Evolutionary conservation across 2,329 filamentous ascomycete species (phyloP).

Genomic region (Colletotrichum sp.): DNA sequence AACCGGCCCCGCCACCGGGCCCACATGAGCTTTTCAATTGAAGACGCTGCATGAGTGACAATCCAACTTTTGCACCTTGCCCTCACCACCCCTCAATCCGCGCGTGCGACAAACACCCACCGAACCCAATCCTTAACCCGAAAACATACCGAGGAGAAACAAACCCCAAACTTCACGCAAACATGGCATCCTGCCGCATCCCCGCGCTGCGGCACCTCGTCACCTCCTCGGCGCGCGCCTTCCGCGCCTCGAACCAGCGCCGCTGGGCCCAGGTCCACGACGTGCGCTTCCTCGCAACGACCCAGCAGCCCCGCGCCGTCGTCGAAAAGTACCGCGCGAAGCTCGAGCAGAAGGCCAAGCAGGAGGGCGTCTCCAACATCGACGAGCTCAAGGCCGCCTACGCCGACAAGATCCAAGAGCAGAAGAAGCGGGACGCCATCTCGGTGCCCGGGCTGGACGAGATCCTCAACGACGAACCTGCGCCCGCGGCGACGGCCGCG

Average conservation of each 20-base stretch:
- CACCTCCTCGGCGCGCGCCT: constrained; percentile 33
- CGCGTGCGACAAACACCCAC: not conserved
- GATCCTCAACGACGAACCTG: constrained; percentile 25
- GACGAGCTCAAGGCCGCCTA: constrained; percentile 83
- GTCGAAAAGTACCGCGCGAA: constrained; percentile 88
- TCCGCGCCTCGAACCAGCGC: constrained; percentile 61
- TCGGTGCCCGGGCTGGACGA: constrained; percentile 40
- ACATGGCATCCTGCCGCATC: constrained; percentile 52
- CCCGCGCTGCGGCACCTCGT: constrained; percentile 53
- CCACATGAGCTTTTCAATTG: constrained; percentile 8
- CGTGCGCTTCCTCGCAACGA: constrained; percentile 86
- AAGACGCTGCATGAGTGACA: constrained; percentile 14
- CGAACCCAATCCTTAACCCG: not conserved
- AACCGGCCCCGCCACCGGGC: constrained; percentile 3
- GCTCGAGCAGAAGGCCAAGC: constrained; percentile 79
- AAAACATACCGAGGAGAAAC: not conserved
- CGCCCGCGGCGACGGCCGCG: constrained; percentile 37
- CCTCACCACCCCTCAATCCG: not conserved
- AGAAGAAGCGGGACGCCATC: constrained; percentile 71
- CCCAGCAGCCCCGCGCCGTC: constrained; percentile 69
- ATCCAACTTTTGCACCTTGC: not conserved
- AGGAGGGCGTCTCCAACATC: constrained; percentile 73
- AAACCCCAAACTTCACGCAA: constrained; percentile 27
- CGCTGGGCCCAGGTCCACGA: constrained; percentile 94
- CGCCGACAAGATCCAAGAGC: constrained; percentile 77